These are phyloP conservation scores for Lactifluus pinguis DNA, from an alignment of 768 basidiomycete species.

Conservation along the genomic window DNA sequence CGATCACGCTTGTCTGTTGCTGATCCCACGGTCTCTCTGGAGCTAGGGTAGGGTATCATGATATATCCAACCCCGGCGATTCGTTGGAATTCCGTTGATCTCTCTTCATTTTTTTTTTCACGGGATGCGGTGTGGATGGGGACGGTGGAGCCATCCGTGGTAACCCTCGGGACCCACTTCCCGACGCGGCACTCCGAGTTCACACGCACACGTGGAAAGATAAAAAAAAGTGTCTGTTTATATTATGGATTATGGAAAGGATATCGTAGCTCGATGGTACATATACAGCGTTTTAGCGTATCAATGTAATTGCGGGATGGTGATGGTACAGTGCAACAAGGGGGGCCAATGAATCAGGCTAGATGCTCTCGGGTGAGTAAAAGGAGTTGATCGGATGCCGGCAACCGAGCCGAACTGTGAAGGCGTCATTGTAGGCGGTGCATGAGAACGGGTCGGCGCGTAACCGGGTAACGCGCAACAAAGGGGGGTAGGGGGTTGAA, in stretches of 20 bases:
- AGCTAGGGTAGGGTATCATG: background rate
- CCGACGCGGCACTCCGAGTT: constrained; percentile 5
- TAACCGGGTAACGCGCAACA: constrained; percentile 4
- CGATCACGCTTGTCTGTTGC: background rate
- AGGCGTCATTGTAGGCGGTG: constrained; percentile 1
- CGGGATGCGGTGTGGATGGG: constrained; percentile 3
- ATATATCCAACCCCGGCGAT: background rate
- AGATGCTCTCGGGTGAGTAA: constrained; percentile 13
- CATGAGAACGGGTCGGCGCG: background rate
- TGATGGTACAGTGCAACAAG: constrained; percentile 16
- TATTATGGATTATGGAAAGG: constrained; percentile 11
- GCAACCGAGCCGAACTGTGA: constrained; percentile 5
- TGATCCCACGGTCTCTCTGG: constrained; percentile 11
- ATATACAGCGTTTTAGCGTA: constrained; percentile 16
- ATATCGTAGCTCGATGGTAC: constrained; percentile 5
- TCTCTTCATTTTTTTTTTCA: too few relatives aligned
- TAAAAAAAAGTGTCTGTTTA: background rate
- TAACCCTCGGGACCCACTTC: background rate
- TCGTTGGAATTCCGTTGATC: constrained; percentile 3
- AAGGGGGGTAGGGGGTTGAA: background rate
- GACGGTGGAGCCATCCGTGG: background rate
- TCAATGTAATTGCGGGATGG: constrained; percentile 14
- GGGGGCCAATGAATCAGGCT: constrained; percentile 10
- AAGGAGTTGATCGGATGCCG: constrained; percentile 13
- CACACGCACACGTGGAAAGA: background rate